Evolutionary conservation across 257 asterid species (phyloP).

Genomic region (Solanum appendiculatum): DNA sequence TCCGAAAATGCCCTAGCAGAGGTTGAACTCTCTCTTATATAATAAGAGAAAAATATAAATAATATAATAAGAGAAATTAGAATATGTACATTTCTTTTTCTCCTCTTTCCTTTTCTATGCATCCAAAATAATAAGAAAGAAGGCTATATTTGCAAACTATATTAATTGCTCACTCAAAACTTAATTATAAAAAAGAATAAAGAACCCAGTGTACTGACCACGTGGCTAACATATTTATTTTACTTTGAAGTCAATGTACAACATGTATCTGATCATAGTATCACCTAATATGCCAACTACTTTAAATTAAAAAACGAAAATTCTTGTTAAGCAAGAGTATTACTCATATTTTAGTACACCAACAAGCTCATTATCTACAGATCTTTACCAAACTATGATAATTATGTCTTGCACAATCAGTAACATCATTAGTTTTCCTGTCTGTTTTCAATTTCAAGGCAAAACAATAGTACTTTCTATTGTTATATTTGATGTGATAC

Average conservation of each 20-base stretch:
- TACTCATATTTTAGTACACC: neutral
- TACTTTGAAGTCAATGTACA: neutral
- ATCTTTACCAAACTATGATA: constrained; percentile 7
- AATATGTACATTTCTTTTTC: neutral
- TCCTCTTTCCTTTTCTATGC: neutral
- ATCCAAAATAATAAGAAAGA: no score
- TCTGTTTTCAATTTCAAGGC: constrained; percentile 30
- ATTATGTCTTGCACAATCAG: constrained; percentile 18
- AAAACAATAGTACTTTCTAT: neutral
- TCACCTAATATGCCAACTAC: neutral
- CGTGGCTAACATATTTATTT: neutral
- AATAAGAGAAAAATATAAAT: no score
- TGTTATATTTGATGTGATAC: no score
- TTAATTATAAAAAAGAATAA: neutral
- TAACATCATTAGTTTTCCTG: constrained; percentile 15
- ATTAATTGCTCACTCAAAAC: neutral
- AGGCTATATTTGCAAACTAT: no score
- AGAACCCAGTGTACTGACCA: neutral
- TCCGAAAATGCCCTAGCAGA: neutral
- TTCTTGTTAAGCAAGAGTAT: neutral
- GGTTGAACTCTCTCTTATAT: neutral
- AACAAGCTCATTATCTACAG: neutral
- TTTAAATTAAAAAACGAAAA: neutral
- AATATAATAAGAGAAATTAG: neutral
- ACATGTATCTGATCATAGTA: neutral